These are phyloP conservation scores for Ceratobasidium sp. DNA, from an alignment of 1,284 basidiomycete genomes.

Conservation along the genomic window DNA sequence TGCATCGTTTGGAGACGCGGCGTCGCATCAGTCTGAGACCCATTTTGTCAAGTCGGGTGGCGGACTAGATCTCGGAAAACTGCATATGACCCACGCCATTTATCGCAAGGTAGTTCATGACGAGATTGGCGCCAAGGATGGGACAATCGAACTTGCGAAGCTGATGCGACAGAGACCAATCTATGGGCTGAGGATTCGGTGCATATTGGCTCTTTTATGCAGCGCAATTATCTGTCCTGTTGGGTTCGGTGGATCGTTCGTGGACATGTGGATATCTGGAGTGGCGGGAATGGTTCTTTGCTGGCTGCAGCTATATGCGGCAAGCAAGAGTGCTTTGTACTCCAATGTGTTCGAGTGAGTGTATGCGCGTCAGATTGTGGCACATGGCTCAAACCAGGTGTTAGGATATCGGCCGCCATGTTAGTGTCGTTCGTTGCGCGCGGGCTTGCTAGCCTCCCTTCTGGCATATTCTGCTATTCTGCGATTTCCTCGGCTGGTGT, in stretches of 20 bases:
- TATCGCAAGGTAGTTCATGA: constrained; percentile 86
- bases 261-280: constrained; percentile 85
- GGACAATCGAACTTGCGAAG: constrained; percentile 63
- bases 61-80: constrained; percentile 77
- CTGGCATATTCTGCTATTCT: constrained; percentile 84
- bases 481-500: constrained; percentile 86
- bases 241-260: constrained; percentile 84
- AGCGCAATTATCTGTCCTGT: constrained; percentile 81
- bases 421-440: constrained; percentile 82
- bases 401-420: constrained; percentile 83
- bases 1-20: constrained; percentile 80
- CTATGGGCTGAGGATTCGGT: constrained; percentile 68
- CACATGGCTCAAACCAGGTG: constrained; percentile 47
- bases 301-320: constrained; percentile 75
- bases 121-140: constrained; percentile 80
- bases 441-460: constrained; percentile 77
- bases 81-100: constrained; percentile 79
- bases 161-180: constrained; percentile 66
- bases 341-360: constrained; percentile 90
- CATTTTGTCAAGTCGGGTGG: constrained; percentile 82
- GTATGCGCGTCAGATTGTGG: constrained; percentile 15
- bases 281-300: constrained; percentile 70
- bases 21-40: constrained; percentile 77
- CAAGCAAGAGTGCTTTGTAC: constrained; percentile 78
- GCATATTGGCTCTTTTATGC: constrained; percentile 73